phyloP scores from a whole-genome alignment of 495 filamentous ascomycete genomes.

The Daldinia grandis region DNA sequence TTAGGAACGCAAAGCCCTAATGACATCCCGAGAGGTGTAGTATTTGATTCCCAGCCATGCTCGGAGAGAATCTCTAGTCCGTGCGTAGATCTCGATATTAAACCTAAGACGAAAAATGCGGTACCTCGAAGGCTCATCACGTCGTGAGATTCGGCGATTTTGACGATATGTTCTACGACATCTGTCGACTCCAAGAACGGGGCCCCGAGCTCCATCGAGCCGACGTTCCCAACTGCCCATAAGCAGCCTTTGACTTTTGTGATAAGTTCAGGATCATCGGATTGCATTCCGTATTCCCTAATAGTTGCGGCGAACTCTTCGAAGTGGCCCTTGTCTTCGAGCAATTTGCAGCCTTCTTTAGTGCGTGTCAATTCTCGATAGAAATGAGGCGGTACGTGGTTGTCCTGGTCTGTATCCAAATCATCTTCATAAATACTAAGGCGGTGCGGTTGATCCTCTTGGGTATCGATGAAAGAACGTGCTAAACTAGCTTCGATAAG shows the following conservation, averaged over 20 bases:
- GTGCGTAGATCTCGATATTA: constrained; percentile 91
- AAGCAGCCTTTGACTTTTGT: constrained; percentile 96
- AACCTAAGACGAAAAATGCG: constrained; percentile 92
- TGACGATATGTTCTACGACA: constrained; percentile 82
- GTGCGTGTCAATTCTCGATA: constrained; percentile 95
- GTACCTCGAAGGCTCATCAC: constrained; percentile 93
- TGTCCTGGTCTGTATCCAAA: constrained; percentile 61
- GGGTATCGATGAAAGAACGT: constrained; percentile 77
- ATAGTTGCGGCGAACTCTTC: constrained; percentile 90
- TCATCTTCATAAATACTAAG: constrained; percentile 63
- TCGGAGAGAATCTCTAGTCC: constrained; percentile 88
- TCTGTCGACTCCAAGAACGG: constrained; percentile 89
- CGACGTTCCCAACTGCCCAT: constrained; percentile 98
- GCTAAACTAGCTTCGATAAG: constrained; percentile 97
- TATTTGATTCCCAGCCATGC: constrained; percentile 90
- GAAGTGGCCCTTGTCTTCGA: constrained; percentile 94
- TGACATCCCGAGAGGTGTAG: constrained; percentile 81
- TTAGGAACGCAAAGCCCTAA: constrained; percentile 86
- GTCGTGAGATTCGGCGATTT: constrained; percentile 84
- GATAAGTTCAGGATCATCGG: constrained; percentile 85
- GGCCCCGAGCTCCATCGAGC: constrained; percentile 96
- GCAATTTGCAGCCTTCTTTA: constrained; percentile 85
- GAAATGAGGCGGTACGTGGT: constrained; percentile 89
- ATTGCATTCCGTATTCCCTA: constrained; percentile 80
- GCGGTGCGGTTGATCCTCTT: constrained; percentile 61